Evolutionary conservation across 345 rosid genomes (phyloP).

Genomic region (Eucalyptus sp.): DNA sequence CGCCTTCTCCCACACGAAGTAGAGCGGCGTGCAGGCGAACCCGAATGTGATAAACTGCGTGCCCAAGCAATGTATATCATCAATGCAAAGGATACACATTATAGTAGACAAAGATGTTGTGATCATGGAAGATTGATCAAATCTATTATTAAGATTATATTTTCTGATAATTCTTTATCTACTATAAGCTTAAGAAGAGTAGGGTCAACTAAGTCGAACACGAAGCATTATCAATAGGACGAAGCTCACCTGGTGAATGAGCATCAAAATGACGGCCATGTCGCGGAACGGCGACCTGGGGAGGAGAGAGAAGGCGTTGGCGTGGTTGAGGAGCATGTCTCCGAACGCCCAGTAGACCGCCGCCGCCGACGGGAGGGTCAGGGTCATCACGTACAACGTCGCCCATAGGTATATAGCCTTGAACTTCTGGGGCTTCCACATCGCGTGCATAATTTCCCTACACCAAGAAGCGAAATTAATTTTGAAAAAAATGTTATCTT

Average conservation of each 20-base stretch:
- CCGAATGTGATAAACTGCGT: conserved; percentile 92
- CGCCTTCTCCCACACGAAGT: conserved; percentile 98
- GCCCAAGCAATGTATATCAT: background rate
- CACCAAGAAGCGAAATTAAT: background rate
- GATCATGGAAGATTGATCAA: background rate
- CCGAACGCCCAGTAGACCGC: conserved; percentile 99
- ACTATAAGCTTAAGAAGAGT: background rate
- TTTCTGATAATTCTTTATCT: background rate
- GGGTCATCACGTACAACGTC: conserved; percentile 77
- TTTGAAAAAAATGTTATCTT: background rate
- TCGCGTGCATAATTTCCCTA: conserved; percentile 99
- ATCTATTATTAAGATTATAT: background rate
- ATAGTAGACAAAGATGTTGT: too few relatives aligned
- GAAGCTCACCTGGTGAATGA: conserved; percentile 68
- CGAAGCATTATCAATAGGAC: background rate
- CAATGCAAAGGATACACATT: background rate
- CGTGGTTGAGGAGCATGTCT: conserved; percentile 88
- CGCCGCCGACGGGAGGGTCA: conserved; percentile 88
- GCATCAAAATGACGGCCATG: conserved; percentile 92
- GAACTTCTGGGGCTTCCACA: conserved; percentile 99
- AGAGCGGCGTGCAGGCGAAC: conserved; percentile 90
- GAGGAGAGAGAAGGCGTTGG: conserved; percentile 91
- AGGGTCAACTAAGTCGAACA: background rate
- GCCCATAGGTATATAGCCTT: conserved; percentile 85
- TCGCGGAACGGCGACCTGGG: conserved; percentile 64